Conservation (phyloP, 73 alveolate species). For the Uronychia binucleata region DNA sequence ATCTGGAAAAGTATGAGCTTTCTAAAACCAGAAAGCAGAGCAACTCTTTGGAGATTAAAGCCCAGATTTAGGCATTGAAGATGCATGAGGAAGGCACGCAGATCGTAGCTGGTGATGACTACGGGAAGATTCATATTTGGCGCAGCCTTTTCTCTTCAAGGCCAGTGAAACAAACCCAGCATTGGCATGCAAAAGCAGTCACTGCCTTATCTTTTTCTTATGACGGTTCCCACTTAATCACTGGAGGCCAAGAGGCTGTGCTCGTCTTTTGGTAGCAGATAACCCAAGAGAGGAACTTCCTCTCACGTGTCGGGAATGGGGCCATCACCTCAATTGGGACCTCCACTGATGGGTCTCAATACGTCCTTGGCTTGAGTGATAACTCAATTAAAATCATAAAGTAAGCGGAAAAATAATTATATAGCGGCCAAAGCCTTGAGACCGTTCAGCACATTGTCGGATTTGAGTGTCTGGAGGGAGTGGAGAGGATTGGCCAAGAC, state of each 20-base stretch:
- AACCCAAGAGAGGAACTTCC: conserved; percentile 54
- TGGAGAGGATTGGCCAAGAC: background rate
- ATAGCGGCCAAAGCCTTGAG: conserved; percentile 7
- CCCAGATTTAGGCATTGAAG: too few relatives aligned
- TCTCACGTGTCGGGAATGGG: conserved; percentile 52
- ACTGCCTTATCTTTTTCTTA: conserved; percentile 21
- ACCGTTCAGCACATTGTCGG: conserved; percentile 18
- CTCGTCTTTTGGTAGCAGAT: conserved; percentile 55
- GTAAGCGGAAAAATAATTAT: background rate
- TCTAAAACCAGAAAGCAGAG: too few relatives aligned
- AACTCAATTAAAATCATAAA: conserved; percentile 19
- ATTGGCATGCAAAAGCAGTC: conserved; percentile 58
- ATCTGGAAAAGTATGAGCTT: too few relatives aligned
- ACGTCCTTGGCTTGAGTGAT: conserved; percentile 4
- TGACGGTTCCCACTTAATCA: conserved; percentile 23
- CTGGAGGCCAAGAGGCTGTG: conserved; percentile 58
- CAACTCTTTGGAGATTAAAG: too few relatives aligned
- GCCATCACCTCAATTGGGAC: background rate
- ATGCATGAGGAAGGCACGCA: too few relatives aligned
- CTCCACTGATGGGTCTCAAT: conserved; percentile 19
- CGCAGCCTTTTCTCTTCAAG: conserved; percentile 5
- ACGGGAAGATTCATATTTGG: conserved; percentile 47
- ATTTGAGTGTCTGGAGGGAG: background rate
- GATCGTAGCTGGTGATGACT: conserved; percentile 57
- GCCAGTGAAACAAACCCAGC: conserved; percentile 24